A percentile compares a stretch with the other conserved stretches of the same genome.
Conservation (phyloP, 345 rosid genomes). For the Rubroshorea leprosula region DNA sequence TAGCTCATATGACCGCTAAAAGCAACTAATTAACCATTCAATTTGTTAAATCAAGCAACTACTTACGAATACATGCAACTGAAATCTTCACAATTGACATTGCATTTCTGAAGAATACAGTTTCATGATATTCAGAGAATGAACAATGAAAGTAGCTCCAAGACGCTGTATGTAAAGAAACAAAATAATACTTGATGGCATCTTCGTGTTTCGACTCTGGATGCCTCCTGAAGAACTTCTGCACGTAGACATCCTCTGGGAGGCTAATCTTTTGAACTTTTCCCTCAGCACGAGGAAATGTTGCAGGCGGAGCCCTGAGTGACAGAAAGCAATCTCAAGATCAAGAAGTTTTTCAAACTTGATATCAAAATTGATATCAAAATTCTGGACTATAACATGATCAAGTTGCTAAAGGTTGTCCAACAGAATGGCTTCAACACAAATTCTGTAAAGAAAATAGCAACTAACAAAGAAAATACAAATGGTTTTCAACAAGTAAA, state of each 20-base stretch:
- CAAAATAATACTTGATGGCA: constrained; percentile 52
- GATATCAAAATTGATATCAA: neutral
- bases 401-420: neutral
- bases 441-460: too few species aligned
- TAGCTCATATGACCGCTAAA: too few species aligned
- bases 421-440: neutral
- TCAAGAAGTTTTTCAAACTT: neutral
- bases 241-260: constrained; percentile 73
- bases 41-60: neutral
- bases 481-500: too few species aligned
- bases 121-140: neutral
- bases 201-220: constrained; percentile 51
- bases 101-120: neutral
- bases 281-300: constrained; percentile 61
- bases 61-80: neutral
- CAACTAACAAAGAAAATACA: too few species aligned
- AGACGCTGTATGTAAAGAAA: constrained; percentile 3
- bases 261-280: constrained; percentile 62
- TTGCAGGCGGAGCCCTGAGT: constrained; percentile 65
- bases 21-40: too few species aligned
- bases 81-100: neutral
- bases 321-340: constrained; percentile 13
- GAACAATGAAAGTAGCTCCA: neutral
- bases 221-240: constrained; percentile 56
- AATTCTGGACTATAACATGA: neutral